phyloP scores from a whole-genome alignment of 768 basidiomycete species.

The Kwoniella dendrophila region DNA sequence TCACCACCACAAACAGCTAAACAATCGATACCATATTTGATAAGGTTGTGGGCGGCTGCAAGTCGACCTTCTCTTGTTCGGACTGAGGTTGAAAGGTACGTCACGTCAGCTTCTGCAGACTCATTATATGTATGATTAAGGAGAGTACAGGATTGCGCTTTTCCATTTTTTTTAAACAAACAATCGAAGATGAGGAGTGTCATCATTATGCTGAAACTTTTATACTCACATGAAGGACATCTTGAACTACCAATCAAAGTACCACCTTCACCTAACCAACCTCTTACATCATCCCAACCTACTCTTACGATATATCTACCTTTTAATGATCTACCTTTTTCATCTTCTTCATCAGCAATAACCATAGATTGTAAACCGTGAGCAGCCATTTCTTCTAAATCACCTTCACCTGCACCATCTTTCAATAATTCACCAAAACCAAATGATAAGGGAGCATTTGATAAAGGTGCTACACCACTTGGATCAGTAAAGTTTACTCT shows the following conservation, averaged over 20 bases:
- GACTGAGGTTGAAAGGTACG: constrained; percentile 59
- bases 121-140: no score
- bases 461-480: constrained; percentile 36
- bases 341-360: constrained; percentile 59
- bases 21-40: constrained; percentile 96
- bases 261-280: constrained; percentile 78
- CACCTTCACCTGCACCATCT: constrained; percentile 69
- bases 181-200: not conserved
- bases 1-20: constrained; percentile 97
- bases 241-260: constrained; percentile 55
- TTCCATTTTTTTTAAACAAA: no score
- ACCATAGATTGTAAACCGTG: constrained; percentile 23
- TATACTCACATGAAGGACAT: constrained; percentile 49
- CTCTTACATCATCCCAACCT: constrained; percentile 96
- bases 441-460: constrained; percentile 51
- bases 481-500: constrained; percentile 38
- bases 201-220: not conserved
- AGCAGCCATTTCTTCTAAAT: constrained; percentile 46
- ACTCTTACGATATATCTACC: constrained; percentile 91
- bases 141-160: no score
- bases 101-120: not conserved
- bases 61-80: constrained; percentile 83
- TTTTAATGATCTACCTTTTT: constrained; percentile 65
- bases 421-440: constrained; percentile 59
- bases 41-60: constrained; percentile 84